Conservation (phyloP, 768 basidiomycete genomes). For the Gloeostereum incarnatum region DNA sequence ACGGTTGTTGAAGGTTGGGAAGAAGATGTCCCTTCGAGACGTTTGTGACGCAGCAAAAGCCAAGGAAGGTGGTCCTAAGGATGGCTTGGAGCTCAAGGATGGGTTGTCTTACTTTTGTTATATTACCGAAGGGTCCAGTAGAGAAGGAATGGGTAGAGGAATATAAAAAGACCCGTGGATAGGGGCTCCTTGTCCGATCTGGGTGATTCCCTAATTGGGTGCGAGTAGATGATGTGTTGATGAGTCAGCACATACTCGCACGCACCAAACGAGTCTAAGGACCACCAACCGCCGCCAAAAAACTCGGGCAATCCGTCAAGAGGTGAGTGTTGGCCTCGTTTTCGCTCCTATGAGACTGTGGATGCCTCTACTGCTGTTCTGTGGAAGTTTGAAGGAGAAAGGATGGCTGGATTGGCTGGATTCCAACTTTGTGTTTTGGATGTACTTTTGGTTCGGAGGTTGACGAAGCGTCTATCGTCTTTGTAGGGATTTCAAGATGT, state of each 20-base stretch:
- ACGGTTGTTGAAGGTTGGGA: conserved; percentile 83
- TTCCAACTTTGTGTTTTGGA: not conserved
- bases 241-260: no score
- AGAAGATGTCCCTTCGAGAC: conserved; percentile 78
- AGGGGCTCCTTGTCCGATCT: no score
- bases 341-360: not conserved
- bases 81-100: conserved; percentile 81
- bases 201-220: no score
- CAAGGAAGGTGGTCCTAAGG: conserved; percentile 48
- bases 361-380: not conserved
- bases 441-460: no score
- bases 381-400: not conserved
- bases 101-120: conserved; percentile 74
- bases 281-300: no score
- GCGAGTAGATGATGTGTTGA: no score
- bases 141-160: conserved; percentile 85
- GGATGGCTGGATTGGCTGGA: not conserved
- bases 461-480: no score
- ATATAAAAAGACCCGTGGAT: conserved; percentile 54
- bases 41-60: conserved; percentile 57
- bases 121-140: conserved; percentile 64
- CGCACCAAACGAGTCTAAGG: no score
- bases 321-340: not conserved
- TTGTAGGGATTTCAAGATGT: no score
- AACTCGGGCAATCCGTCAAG: no score